phyloP scores from a whole-genome alignment of 306 rosid species.

The Citrullus amarus region DNA sequence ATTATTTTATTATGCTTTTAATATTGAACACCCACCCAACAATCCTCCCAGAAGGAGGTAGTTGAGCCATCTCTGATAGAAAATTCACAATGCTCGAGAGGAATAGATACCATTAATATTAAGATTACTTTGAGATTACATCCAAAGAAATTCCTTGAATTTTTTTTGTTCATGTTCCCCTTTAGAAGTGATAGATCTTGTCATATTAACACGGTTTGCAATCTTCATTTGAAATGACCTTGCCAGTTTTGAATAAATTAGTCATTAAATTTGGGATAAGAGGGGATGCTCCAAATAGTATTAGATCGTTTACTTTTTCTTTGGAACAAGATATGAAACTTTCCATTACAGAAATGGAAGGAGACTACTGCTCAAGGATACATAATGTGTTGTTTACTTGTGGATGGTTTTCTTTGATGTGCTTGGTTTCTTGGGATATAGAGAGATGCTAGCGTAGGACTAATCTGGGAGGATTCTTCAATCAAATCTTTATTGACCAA shows the following conservation, averaged over 20 bases:
- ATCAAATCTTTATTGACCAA: too few species aligned
- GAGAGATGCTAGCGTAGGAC: too few species aligned
- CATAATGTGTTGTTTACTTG: too few species aligned
- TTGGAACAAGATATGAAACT: too few species aligned
- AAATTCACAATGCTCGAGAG: not conserved
- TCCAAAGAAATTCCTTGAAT: not conserved
- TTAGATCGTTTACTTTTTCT: not conserved
- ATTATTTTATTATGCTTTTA: too few species aligned
- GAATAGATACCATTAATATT: not conserved
- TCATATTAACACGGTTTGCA: not conserved
- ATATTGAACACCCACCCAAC: not conserved
- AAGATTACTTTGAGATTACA: not conserved
- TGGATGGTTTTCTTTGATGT: too few species aligned
- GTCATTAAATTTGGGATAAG: not conserved
- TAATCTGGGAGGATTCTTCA: too few species aligned
- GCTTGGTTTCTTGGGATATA: too few species aligned
- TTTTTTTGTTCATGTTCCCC: not conserved
- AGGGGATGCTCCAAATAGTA: not conserved
- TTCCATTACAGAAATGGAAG: too few species aligned
- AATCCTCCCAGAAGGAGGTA: not conserved
- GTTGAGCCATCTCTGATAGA: not conserved
- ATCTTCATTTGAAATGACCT: not conserved
- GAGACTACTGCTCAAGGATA: too few species aligned
- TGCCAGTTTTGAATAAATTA: not conserved
- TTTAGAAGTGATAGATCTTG: not conserved